Percentiles rank a stretch among this genome's conserved stretches.
phyloP scores from a whole-genome alignment of 257 asterid genomes.

The Cordia subcordata region DNA sequence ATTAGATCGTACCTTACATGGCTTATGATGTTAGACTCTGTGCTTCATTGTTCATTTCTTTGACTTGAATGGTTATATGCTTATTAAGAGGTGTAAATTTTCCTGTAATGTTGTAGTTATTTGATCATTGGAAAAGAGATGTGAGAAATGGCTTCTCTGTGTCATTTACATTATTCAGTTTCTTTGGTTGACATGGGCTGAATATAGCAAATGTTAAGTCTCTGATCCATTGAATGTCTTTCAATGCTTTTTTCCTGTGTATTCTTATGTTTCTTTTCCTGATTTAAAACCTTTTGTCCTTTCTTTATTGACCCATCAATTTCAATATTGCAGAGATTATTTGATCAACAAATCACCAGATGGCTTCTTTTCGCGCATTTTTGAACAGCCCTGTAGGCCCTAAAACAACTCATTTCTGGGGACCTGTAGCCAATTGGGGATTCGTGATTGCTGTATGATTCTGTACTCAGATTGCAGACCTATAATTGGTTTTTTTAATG shows the following conservation, averaged over 20 bases:
- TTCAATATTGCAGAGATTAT: constrained; percentile 3
- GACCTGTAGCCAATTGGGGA: constrained; percentile 47
- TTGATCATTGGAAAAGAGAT: too few relatives aligned
- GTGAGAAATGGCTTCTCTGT: too few relatives aligned
- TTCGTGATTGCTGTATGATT: constrained; percentile 32
- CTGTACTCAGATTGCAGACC: background rate
- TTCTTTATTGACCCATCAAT: background rate
- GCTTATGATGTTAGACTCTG: too few relatives aligned
- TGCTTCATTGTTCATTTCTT: too few relatives aligned
- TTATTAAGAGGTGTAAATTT: background rate
- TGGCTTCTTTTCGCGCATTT: constrained; percentile 35
- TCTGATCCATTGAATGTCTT: too few relatives aligned
- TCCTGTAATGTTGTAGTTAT: background rate
- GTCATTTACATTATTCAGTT: too few relatives aligned
- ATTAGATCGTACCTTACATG: too few relatives aligned
- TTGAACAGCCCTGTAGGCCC: constrained; percentile 44
- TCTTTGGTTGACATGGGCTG: too few relatives aligned
- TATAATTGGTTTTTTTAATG: background rate
- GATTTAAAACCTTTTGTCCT: too few relatives aligned
- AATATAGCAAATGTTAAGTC: too few relatives aligned
- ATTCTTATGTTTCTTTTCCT: too few relatives aligned
- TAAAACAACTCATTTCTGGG: constrained; percentile 47
- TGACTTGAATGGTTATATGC: too few relatives aligned
- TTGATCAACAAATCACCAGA: constrained; percentile 2
- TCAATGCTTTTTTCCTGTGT: background rate